Base-by-base conservation (phyloP, 768 basidiomycete species). In the Suillus subluteus region DNA sequence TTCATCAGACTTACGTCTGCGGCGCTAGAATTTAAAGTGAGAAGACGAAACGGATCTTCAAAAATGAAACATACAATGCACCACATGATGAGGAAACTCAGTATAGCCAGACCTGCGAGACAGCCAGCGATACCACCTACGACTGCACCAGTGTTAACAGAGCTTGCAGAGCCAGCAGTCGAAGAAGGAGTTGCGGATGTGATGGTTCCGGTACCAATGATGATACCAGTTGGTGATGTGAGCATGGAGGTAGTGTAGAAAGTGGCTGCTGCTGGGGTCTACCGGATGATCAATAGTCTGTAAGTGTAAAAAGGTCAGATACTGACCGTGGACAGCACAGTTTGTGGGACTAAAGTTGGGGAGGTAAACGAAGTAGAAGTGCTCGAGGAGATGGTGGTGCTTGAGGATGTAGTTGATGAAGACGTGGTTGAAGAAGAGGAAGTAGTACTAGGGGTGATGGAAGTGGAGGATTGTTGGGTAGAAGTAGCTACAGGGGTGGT, bases 111-210 rank as follows among this genome's bases (percentile, higher is more conserved):
- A 23, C 80, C 86, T 6, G 79, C 73, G 2, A 88, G 70, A 37
- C 79, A 82, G 15, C 83, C 87, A 32, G 79, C 82, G 44, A 88
- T 73, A 50, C 82, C 86, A 15, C 80, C 81, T 11, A 83, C 62
- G 26, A 78, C 72, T 0, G 73, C 68, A 44, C 73, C 59, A 15
- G 77, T 73, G 44, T 66, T 75, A 16, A 79, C 72, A 41, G 82
- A 79, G 38, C 75, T 69, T 4, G 82, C 74, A 44, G 80, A 76
- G n/a, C 75, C 65, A 30, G 79, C 62, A 21, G 80, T 72, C 2
- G 79, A 73, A 46, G 78, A 75, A 37, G 78, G 66, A 30, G 80
- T 78, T 9, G 71, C 26, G 3, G 71, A 55, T 7, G 58, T 1
- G 21, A 67, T n/a, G 18, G 70, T 23, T 12, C 59, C 46, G 15